phyloP scores from a whole-genome alignment of 257 asterid genomes.

The Osmanthus fragrans region DNA sequence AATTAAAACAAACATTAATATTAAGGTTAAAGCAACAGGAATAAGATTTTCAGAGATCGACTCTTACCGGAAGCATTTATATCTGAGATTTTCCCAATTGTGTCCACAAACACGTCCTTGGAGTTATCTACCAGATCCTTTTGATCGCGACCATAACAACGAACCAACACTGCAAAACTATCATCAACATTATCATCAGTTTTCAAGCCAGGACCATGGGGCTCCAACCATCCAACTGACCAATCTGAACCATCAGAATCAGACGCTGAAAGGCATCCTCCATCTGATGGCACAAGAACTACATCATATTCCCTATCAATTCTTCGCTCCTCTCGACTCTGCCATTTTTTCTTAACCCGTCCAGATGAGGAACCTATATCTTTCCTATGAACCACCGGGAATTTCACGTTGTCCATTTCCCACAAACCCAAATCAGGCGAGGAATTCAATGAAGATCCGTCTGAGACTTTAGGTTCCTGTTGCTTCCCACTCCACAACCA shows the following conservation, averaged over 20 bases:
- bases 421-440: conserved; percentile 34
- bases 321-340: conserved; percentile 46
- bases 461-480: conserved; percentile 31
- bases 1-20: background rate
- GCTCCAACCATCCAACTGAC: conserved; percentile 61
- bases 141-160: conserved; percentile 43
- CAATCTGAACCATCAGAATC: conserved; percentile 59
- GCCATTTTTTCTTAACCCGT: conserved; percentile 40
- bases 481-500: conserved; percentile 47
- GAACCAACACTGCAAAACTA: conserved; percentile 56
- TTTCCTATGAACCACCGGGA: conserved; percentile 31
- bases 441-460: conserved; percentile 31
- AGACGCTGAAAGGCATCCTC: conserved; percentile 56
- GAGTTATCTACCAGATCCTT: conserved; percentile 28
- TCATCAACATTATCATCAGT: conserved; percentile 37
- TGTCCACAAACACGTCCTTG: conserved; percentile 25
- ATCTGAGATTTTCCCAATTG: conserved; percentile 34
- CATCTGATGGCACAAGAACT: conserved; percentile 54
- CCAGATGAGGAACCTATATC: conserved; percentile 35
- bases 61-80: conserved; percentile 37
- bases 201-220: conserved; percentile 44
- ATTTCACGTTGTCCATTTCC: conserved; percentile 43
- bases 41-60: conserved; percentile 1
- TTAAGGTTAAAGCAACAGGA: background rate
- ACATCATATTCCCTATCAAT: conserved; percentile 47